These are phyloP conservation scores for Naumovozyma baii DNA, from an alignment of 805 yeast species.

Conservation along the genomic window DNA sequence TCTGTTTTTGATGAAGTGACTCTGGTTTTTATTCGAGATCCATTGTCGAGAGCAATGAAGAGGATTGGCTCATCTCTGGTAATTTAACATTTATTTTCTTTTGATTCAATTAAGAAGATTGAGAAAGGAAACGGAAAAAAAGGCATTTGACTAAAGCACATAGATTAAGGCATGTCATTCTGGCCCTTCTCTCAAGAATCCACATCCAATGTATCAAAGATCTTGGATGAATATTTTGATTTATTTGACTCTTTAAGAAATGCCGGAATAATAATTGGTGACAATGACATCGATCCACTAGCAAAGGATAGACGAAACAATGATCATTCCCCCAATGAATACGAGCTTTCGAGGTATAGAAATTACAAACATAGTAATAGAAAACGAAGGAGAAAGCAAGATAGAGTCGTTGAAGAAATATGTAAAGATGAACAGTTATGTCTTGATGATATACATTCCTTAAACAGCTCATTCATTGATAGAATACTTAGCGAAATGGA, in stretches of 20 bases:
- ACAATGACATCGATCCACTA: neutral
- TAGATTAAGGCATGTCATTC: no score
- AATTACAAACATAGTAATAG: neutral
- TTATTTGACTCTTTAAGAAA: constrained; percentile 4
- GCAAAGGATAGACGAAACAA: neutral
- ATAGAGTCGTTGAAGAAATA: no score
- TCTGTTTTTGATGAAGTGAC: no score
- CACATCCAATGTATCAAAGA: constrained; percentile 25
- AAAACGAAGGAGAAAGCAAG: neutral
- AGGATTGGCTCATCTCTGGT: no score
- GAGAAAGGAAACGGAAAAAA: no score
- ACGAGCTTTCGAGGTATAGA: no score
- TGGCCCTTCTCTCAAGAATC: constrained; percentile 33
- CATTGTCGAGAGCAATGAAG: no score
- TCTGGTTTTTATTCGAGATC: no score
- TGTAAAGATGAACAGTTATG: neutral
- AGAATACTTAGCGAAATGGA: constrained; percentile 31
- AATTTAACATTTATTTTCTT: no score
- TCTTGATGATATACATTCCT: neutral
- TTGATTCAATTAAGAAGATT: no score
- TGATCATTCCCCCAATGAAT: no score
- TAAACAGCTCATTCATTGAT: constrained; percentile 28
- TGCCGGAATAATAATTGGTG: neutral
- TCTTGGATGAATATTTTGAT: constrained; percentile 29
- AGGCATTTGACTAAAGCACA: no score